Evolutionary conservation across 2,329 filamentous ascomycete genomes (phyloP), one percentile per base, ranked within the genome.

Genomic region (Biscogniauxia sp.): DNA sequence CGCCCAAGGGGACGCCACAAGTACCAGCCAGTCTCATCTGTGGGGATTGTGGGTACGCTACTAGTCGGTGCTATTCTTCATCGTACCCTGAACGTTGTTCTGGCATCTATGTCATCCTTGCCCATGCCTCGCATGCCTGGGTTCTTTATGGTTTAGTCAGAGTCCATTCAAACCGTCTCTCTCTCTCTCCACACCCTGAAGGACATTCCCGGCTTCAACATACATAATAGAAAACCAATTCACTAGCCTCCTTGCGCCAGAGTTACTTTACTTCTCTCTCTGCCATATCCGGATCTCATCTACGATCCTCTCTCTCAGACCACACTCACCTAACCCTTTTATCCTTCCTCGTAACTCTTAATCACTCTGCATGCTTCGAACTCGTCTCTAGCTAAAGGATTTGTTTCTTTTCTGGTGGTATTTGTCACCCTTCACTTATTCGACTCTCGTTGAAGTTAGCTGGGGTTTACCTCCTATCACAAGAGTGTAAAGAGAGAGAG

Each of bases 141-240:
- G 66, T 74, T 72, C 67, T 69, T 76, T 77, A 68, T 66, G 74
- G 75, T 69, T 72, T 78, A 77, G 76, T 70, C 63, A 65, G 51
- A 64, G 63, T 67, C 70, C 71, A 70, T 75, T 69, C 69, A 72
- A 72, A 72, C 71, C 70, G 66, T 32, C 23, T 23, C 23, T 23
- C 23, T 32, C 28, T 68, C 70, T 70, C 70, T 70, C 72, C 71
- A 70, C 70, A 71, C 66, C 67, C 67, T 69, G 66, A 69, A 68
- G 68, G 70, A 66, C 66, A 64, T 66, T 70, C 67, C 65, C 61
- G 69, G 69, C 69, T 63, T 66, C 69, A 70, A 72, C 68, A 32
- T 32, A 32, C 28, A 69, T 72, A 68, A 69, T 73, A 69, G 68
- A 69, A 74, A 72, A 70, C 64, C 66, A 65, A 63, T 69, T 70